phyloP scores from a whole-genome alignment of 2,329 filamentous ascomycete species.

The Phyllosticta citriasiana region DNA sequence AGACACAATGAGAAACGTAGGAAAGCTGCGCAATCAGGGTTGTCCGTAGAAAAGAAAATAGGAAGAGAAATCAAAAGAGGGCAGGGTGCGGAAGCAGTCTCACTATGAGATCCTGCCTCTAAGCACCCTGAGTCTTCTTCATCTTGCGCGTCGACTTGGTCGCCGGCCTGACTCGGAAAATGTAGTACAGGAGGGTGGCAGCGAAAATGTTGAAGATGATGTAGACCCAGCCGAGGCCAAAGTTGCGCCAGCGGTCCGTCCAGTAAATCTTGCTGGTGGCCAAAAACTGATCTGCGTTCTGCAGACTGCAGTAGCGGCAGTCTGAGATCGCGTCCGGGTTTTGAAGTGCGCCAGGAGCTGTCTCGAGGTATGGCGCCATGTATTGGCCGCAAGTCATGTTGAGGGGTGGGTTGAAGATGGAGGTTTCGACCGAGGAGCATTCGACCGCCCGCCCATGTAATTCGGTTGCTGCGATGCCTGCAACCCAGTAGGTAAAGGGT shows the following conservation, averaged over 20 bases:
- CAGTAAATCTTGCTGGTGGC: slow-evolving; percentile 32
- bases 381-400: slow-evolving; percentile 36
- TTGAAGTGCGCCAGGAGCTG: slow-evolving; percentile 32
- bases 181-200: slow-evolving; percentile 51
- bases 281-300: slow-evolving; percentile 38
- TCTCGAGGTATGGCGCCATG: slow-evolving; percentile 31
- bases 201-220: slow-evolving; percentile 53
- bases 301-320: slow-evolving; percentile 42
- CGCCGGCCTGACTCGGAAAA: slow-evolving; percentile 18
- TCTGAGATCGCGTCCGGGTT: slow-evolving; percentile 34
- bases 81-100: too few relatives aligned
- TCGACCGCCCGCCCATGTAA: slow-evolving; percentile 38
- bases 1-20: too few relatives aligned
- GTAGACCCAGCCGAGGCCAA: slow-evolving; percentile 59
- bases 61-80: too few relatives aligned
- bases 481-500: slow-evolving; percentile 55
- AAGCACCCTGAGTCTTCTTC: too few relatives aligned
- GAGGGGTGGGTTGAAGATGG: slow-evolving; percentile 30
- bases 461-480: slow-evolving; percentile 29
- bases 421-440: slow-evolving; percentile 36
- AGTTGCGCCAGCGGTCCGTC: slow-evolving; percentile 55
- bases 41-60: too few relatives aligned
- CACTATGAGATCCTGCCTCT: too few relatives aligned
- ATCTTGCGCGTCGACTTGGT: background rate
- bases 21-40: too few relatives aligned